These are phyloP conservation scores for Kingdonia uniflora DNA, from an alignment of 164 flowering plant genomes.

Conservation along the genomic window DNA sequence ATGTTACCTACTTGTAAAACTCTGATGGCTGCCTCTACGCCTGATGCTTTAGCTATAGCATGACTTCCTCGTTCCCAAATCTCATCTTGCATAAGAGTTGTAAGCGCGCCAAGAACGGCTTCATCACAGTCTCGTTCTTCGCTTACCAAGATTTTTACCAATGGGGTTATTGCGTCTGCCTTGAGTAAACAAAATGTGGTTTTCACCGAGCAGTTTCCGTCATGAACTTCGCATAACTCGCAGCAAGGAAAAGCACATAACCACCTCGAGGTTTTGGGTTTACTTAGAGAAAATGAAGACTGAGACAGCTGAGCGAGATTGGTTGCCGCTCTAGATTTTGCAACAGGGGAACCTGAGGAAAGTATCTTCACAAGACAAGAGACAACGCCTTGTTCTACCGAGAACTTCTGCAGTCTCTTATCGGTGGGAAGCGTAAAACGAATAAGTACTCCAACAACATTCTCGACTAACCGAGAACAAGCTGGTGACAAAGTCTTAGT, in stretches of 20 bases:
- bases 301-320: constrained; percentile 69
- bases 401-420: constrained; percentile 44
- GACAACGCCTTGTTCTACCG: constrained; percentile 53
- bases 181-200: constrained; percentile 67
- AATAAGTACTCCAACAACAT: constrained; percentile 39
- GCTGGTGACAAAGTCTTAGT: constrained; percentile 12
- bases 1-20: constrained; percentile 37
- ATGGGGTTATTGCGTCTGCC: constrained; percentile 52
- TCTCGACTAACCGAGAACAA: constrained; percentile 27
- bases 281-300: constrained; percentile 37
- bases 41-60: constrained; percentile 35
- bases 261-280: constrained; percentile 48
- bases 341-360: constrained; percentile 33
- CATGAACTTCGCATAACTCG: constrained; percentile 60
- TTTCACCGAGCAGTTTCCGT: constrained; percentile 47
- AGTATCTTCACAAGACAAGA: constrained; percentile 61
- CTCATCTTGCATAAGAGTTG: constrained; percentile 63
- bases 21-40: constrained; percentile 37
- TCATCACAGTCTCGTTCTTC: constrained; percentile 64
- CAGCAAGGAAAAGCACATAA: constrained; percentile 37
- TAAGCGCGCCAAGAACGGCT: constrained; percentile 50
- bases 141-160: constrained; percentile 47
- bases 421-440: constrained; percentile 68
- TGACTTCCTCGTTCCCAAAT: constrained; percentile 61
- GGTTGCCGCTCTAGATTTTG: constrained; percentile 56